Evolutionary conservation across 2,329 filamentous ascomycete genomes (phyloP), one percentile per base, ranked within the genome.

Genomic region (Colletotrichum lindemuthianum): DNA sequence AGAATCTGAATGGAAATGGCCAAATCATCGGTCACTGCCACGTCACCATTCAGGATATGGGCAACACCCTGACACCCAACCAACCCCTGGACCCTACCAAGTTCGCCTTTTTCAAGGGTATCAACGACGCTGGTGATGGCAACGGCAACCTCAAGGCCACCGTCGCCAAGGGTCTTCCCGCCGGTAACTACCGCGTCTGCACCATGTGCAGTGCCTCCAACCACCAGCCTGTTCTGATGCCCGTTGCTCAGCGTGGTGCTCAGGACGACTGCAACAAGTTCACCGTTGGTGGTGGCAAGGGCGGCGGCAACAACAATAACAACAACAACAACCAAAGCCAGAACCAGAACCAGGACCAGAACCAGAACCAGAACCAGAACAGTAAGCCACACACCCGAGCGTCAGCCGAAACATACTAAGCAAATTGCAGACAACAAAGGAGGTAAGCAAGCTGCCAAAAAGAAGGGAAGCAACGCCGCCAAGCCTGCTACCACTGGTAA

Each of bases 41-140:
- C 74, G 77, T 88, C 60, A 86, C 83, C 32, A 77, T 88, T 48
- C 87, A 89, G 74, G 79, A 85, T 66, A 77, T 85, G 51, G 86
- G 86, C 54, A 75, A 75, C 72, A 76, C 73, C 24, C 70, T 84
- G 69, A 85, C 82, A 72, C 86, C 86, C 9, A 77, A 71, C 8
- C 69, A 74, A n/a, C 81, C 86, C 34, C 80, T 86, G 6, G 82
- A 88, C 66, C 80, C 87, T 37, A 75, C 72, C 24, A 74, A 81
- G 71, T 89, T 86, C 69, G 84, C 78, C 71, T 89, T 89, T 75
- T 89, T 90, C 84, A 89, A 89, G 81, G 87, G 87, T 66, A 87
- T 89, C 77, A 88, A 89, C 75, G 86, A 88, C 65, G 81, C 76
- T 13, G 86, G 86, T 39, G 82, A 90, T 70, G 83, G 82, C 37